Evolutionary conservation across 352 stramenopile genomes (phyloP), one percentile per base, ranked within the genome.

Genomic region (Phytophthora sp.): DNA sequence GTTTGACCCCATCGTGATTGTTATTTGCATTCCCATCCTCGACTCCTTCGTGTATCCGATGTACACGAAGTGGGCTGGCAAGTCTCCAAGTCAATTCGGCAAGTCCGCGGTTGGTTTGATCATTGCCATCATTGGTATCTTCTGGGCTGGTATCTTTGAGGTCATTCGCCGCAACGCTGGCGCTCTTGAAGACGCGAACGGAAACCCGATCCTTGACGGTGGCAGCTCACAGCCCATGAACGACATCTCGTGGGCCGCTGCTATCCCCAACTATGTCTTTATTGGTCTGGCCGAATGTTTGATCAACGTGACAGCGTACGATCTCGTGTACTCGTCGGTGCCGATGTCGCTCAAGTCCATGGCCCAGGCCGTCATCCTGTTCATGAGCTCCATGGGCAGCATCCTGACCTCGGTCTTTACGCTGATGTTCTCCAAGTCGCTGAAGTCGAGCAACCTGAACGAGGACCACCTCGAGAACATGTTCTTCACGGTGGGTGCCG

Each of bases 401-500:
- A 79, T 72, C 32, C 54, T 82, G 34, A 82, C 78, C 17, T 85
- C 75, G 24, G 70, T 73, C 13, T 85, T 88, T 58, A 85, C 78
- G 12, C 78, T 88, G 62, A 78, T 88, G 65, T 88, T 85, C 68
- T 50, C 58, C 35, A 63, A 66, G 56, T 80, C 81, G 54, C 46
- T 88, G 7, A 35, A 46, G 46, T 66, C 54, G 12, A 62, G 85
- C 71, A 55, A 86, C 65, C 50, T 88, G 42, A 88, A 88, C 68
- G 51, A 79, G 9, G 66, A 69, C 55, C 58, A 86, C 64, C 48
- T 88, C 20, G 79, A 88, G 74, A 82, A 88, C 62, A 82, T 88
- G 71, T 84, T 84, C 64, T 88, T 82, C 63, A 74, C 71, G 5
- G 65, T 86, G 49, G 76, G 62, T 4, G 59, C 34, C 11, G 66